A percentile compares a stretch with the other conserved stretches of the same genome.
Conservation (phyloP, 2,329 filamentous ascomycete species). For the Talaromyces sp. region DNA sequence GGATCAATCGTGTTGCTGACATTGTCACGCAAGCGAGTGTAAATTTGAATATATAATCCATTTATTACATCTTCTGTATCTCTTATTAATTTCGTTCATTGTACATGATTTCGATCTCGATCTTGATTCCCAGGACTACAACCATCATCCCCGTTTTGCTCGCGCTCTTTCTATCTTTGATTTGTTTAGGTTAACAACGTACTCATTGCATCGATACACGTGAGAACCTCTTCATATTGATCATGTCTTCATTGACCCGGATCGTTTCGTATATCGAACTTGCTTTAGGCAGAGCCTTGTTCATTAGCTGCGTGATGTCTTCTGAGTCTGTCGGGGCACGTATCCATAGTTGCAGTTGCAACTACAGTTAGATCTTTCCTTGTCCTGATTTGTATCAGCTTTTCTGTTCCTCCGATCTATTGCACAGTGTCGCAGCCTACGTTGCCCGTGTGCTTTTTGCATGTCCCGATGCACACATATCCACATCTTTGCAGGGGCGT, state of each 20-base stretch:
- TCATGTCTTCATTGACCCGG: background rate
- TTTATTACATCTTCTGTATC: background rate
- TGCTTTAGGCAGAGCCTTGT: background rate
- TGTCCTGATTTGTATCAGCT: too few species aligned
- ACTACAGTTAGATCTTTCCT: too few species aligned
- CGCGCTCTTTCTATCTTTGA: too few species aligned
- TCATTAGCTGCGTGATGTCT: background rate
- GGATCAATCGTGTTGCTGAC: slow-evolving; percentile 67
- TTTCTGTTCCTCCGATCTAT: too few species aligned
- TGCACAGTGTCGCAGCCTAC: too few species aligned
- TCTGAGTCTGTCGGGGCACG: too few species aligned
- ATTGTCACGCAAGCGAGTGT: slow-evolving; percentile 62
- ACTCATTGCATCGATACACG: background rate
- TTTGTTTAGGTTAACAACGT: background rate
- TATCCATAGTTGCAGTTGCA: too few species aligned
- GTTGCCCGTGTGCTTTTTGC: too few species aligned
- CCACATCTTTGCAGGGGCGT: too few species aligned
- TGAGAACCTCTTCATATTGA: background rate
- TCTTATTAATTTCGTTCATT: slow-evolving; percentile 2
- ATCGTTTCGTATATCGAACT: background rate
- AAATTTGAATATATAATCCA: slow-evolving; percentile 39
- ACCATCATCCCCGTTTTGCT: background rate
- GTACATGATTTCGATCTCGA: background rate
- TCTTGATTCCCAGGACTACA: background rate
- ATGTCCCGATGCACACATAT: too few species aligned